Conservation (phyloP, 2,329 filamentous ascomycete species). For the Peltaster fructicola region DNA sequence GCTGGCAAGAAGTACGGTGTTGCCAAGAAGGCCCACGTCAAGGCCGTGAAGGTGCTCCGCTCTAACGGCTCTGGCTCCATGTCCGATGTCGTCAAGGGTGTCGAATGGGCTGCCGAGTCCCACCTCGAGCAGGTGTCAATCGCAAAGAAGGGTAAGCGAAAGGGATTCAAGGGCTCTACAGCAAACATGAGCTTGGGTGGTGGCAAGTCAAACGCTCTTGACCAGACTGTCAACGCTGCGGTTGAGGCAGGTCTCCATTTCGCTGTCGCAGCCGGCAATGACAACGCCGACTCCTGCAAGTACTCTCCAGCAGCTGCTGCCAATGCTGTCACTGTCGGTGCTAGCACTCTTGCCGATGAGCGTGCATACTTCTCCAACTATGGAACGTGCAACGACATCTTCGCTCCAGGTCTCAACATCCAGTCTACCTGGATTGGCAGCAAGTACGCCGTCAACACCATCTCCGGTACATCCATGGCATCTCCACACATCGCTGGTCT, state of each 20-base stretch:
- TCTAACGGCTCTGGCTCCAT: slow-evolving; percentile 97
- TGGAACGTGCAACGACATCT: slow-evolving; percentile 98
- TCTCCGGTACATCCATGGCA: slow-evolving; percentile 98
- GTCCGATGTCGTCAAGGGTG: slow-evolving; percentile 96
- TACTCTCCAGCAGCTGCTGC: slow-evolving; percentile 90
- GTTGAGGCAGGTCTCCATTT: slow-evolving; percentile 90
- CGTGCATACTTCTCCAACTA: slow-evolving; percentile 99
- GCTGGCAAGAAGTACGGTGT: slow-evolving; percentile 98
- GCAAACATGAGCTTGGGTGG: slow-evolving; percentile 99
- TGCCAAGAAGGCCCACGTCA: slow-evolving; percentile 93
- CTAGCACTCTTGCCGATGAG: slow-evolving; percentile 80
- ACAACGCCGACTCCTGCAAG: slow-evolving; percentile 97
- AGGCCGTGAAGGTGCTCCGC: slow-evolving; percentile 93
- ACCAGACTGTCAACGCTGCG: slow-evolving; percentile 83
- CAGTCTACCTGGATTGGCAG: slow-evolving; percentile 96
- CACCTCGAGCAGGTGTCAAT: slow-evolving; percentile 59
- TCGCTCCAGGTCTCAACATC: slow-evolving; percentile 91
- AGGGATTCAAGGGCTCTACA: slow-evolving; percentile 97
- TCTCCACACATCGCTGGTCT: slow-evolving; percentile 94
- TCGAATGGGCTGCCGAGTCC: slow-evolving; percentile 75
- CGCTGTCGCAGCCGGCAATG: slow-evolving; percentile 93
- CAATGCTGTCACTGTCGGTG: slow-evolving; percentile 89
- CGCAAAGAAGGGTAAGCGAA: slow-evolving; percentile 72
- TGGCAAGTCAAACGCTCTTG: slow-evolving; percentile 85
- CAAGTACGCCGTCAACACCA: slow-evolving; percentile 93